Evolutionary conservation across 257 asterid species (phyloP).

Genomic region (Osmanthus fragrans): DNA sequence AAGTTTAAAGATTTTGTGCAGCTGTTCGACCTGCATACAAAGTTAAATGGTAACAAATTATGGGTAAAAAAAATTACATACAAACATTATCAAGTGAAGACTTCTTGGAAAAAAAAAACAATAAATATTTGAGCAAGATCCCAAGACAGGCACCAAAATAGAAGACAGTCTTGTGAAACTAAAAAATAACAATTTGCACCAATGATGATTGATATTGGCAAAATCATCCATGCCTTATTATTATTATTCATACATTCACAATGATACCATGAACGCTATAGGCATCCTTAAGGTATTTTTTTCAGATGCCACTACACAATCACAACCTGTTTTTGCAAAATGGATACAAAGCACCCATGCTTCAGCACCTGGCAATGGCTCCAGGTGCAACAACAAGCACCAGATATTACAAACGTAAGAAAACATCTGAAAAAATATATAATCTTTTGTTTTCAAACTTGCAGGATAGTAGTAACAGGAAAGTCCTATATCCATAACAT

Average conservation of each 20-base stretch:
- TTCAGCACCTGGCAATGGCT: background rate
- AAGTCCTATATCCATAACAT: background rate
- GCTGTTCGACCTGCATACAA: constrained; percentile 72
- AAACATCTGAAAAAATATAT: background rate
- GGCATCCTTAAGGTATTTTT: background rate
- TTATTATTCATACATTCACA: background rate
- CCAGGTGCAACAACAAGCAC: background rate
- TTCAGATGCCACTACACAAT: background rate
- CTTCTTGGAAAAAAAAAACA: background rate
- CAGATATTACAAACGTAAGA: background rate
- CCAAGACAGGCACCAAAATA: constrained; percentile 4
- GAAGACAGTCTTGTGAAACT: background rate
- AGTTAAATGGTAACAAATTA: constrained; percentile 17
- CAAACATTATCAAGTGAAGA: background rate
- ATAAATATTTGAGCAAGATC: background rate
- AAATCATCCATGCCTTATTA: background rate
- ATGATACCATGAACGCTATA: background rate
- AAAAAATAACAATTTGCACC: background rate
- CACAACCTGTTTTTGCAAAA: background rate
- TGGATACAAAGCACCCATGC: background rate
- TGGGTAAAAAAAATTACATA: constrained; percentile 16
- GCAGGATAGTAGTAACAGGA: no score
- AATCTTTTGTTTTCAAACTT: background rate
- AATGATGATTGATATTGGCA: background rate
- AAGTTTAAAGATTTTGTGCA: constrained; percentile 79